Percentiles rank a stretch among this genome's conserved stretches.
These are phyloP conservation scores for Vicia villosa DNA, from an alignment of 306 rosid species.

Conservation along the genomic window DNA sequence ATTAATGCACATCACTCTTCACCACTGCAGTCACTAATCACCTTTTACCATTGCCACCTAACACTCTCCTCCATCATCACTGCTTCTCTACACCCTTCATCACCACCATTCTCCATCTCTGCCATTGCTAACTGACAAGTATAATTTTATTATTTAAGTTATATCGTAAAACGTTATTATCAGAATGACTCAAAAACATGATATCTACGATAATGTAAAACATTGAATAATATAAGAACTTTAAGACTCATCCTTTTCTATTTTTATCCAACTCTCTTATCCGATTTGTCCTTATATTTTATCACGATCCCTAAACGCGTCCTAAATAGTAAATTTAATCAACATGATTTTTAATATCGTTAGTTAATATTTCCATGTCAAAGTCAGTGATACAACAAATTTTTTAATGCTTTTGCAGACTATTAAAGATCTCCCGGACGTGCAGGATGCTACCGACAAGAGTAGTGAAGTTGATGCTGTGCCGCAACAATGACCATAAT, in stretches of 20 bases:
- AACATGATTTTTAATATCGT: not conserved
- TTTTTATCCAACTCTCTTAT: not conserved
- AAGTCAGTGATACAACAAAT: not conserved
- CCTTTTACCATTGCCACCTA: too few species aligned
- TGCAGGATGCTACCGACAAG: slow-evolving; percentile 32
- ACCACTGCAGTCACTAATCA: too few species aligned
- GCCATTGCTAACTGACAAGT: too few species aligned
- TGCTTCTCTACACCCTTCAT: too few species aligned
- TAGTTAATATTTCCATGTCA: not conserved
- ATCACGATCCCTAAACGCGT: not conserved
- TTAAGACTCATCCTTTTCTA: not conserved
- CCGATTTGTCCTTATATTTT: not conserved
- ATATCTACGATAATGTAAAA: not conserved
- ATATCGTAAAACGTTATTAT: too few species aligned
- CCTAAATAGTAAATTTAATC: slow-evolving; percentile 2
- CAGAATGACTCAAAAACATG: not conserved
- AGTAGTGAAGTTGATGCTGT: slow-evolving; percentile 30
- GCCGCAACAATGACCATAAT: slow-evolving; percentile 29
- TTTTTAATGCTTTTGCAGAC: slow-evolving; percentile 48
- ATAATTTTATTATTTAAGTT: too few species aligned
- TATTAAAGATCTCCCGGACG: slow-evolving; percentile 57
- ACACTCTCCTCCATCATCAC: too few species aligned
- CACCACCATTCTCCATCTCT: too few species aligned
- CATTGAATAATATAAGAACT: not conserved
- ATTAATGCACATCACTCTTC: too few species aligned